Base-by-base conservation (phyloP, 208 protist species). In the Crithidia brevicula region DNA sequence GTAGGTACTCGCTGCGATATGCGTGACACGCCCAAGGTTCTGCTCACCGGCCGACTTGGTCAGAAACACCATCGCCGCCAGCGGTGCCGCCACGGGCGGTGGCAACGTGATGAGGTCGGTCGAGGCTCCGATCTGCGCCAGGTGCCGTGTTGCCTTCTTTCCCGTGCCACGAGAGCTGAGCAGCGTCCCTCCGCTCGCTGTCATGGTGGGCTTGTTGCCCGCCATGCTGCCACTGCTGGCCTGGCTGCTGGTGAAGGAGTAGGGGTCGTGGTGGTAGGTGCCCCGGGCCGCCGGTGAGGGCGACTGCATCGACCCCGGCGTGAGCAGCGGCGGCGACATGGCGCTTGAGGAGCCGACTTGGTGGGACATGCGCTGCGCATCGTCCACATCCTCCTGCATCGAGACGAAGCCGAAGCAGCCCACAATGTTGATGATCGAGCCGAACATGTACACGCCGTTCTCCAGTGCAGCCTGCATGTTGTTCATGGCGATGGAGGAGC, bases 1-100 rank as follows among this genome's bases (percentile, higher is more conserved):
- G 71, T 95, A 95, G 34, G 82, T 95, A 31, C 63, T 83, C n/a
- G 89, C 86, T 15, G 89, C 89, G 31, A 91, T 86, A 72, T 91
- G 77, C 28, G 81, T 88, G 16, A 92, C 85, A 15, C 86, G 86
- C 30, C 86, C 82, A 8, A 95, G 85, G 64, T 92, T 93, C 65
- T 95, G 89, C 69, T 95, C 89, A 0, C 89, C 86, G 4, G 89
- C 89, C 27, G 89, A 95, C 59, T 95, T 95, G 6, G 89, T 95
- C 18, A 95, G 73, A 63, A 85, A 95, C 49, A 95, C 86, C 72
- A 95, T 84, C 38, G 84, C 79, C 31, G 89, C 86, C 13, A 95
- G 75, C 46, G 89, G 89, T 22, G 86, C 89, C 15, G 85, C 84
- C 16, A 88, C 85, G 15, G 85, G 80, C 16, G 86, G 86, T 18